Percentiles rank a stretch among this genome's conserved stretches.
phyloP scores from a whole-genome alignment of 2,329 filamentous ascomycete genomes.

The Phyllosticta citriasiana region DNA sequence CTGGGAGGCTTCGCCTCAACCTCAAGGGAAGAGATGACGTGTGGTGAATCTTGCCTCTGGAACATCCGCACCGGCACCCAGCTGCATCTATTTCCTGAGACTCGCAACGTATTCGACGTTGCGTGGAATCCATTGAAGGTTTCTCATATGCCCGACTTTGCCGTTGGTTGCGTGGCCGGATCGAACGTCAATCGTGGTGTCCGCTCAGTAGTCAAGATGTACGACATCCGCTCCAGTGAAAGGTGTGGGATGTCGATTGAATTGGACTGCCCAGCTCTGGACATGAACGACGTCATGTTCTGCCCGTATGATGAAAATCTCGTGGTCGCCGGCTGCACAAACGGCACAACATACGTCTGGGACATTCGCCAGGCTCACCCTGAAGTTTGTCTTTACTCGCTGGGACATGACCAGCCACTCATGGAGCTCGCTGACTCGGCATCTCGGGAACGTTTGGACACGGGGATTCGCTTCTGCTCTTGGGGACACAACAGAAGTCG shows the following conservation, averaged over 20 bases:
- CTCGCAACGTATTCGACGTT: slow-evolving; percentile 48
- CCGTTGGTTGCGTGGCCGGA: slow-evolving; percentile 39
- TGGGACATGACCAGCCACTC: slow-evolving; percentile 43
- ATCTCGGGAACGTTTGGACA: slow-evolving; percentile 43
- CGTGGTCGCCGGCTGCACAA: slow-evolving; percentile 50
- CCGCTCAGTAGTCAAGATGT: slow-evolving; percentile 44
- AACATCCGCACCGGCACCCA: slow-evolving; percentile 33
- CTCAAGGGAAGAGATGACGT: slow-evolving; percentile 17
- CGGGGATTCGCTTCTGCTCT: slow-evolving; percentile 47
- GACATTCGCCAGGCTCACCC: slow-evolving; percentile 40
- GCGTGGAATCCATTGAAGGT: slow-evolving; percentile 41
- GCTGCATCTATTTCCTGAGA: slow-evolving; percentile 35
- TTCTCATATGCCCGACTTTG: slow-evolving; percentile 35
- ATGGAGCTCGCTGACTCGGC: slow-evolving; percentile 36
- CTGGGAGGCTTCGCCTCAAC: slow-evolving; percentile 46
- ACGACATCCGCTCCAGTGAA: slow-evolving; percentile 29
- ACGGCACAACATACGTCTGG: slow-evolving; percentile 52
- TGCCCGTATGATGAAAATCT: slow-evolving; percentile 41
- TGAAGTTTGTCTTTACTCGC: slow-evolving; percentile 35
- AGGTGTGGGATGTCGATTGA: slow-evolving; percentile 29
- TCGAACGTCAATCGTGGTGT: slow-evolving; percentile 28
- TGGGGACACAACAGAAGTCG: slow-evolving; percentile 45
- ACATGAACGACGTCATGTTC: slow-evolving; percentile 52
- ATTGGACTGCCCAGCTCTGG: slow-evolving; percentile 47
- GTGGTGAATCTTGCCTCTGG: slow-evolving; percentile 47